Conservation (phyloP, 441 rosid genomes). For the Raphanus hybrid region DNA sequence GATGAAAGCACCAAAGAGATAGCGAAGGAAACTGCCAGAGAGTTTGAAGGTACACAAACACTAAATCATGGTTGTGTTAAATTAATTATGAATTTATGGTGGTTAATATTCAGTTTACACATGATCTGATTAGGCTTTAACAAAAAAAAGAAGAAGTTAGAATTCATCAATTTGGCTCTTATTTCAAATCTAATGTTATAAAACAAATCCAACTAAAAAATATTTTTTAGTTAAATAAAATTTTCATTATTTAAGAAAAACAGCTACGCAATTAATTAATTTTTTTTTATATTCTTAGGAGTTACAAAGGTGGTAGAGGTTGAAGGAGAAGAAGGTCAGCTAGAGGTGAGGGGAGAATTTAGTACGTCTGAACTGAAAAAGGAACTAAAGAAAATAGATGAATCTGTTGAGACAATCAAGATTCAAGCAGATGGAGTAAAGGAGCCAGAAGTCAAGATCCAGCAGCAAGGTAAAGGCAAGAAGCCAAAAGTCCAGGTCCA, state of each 20-base stretch:
- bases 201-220: no score
- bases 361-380: not conserved
- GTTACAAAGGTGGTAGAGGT: not conserved
- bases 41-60: slow-evolving; percentile 19
- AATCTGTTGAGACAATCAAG: not conserved
- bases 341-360: slow-evolving; percentile 16
- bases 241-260: not conserved
- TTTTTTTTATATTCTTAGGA: not conserved
- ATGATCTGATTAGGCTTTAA: not conserved
- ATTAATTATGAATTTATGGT: not conserved
- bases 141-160: not conserved
- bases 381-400: slow-evolving; percentile 2
- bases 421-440: not conserved
- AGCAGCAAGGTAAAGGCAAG: not conserved
- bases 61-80: not conserved
- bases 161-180: no score
- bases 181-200: no score
- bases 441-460: not conserved
- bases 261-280: no score
- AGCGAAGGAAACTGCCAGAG: not conserved
- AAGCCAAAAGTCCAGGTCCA: not conserved
- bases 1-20: not conserved
- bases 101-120: not conserved
- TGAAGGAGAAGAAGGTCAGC: not conserved
- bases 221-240: not conserved